Percentiles rank a stretch among this genome's conserved stretches.
Evolutionary conservation across 345 rosid species (phyloP).

Genomic region (Aegle marmelos): DNA sequence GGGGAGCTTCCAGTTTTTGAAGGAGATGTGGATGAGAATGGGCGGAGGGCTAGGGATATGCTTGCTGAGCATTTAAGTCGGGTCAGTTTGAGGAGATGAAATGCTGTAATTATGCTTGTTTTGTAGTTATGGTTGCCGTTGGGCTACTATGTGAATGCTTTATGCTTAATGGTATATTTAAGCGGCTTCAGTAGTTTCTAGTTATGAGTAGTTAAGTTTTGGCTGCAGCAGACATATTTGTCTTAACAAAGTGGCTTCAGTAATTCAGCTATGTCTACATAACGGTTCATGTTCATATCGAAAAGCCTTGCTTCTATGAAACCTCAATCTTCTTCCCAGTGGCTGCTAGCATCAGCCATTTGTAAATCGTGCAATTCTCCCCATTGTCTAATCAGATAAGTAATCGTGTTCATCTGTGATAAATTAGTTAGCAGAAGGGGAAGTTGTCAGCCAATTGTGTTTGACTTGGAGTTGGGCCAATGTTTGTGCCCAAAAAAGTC

Average conservation of each 20-base stretch:
- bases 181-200: not conserved
- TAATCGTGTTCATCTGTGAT: not conserved
- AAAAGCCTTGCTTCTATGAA: not conserved
- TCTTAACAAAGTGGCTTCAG: too few relatives aligned
- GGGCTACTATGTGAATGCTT: not conserved
- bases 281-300: too few relatives aligned
- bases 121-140: not conserved
- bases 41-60: constrained; percentile 49
- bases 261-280: not conserved
- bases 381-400: not conserved
- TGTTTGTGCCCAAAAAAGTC: not conserved
- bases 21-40: constrained; percentile 43
- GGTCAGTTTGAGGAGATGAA: constrained; percentile 40
- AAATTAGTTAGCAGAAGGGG: not conserved
- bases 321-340: not conserved
- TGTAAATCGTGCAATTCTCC: not conserved
- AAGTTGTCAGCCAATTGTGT: not conserved
- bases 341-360: not conserved
- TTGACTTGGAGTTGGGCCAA: not conserved
- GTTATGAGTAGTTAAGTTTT: not conserved
- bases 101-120: constrained; percentile 2
- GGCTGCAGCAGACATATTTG: not conserved
- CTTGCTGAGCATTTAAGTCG: constrained; percentile 54
- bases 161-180: not conserved
- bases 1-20: constrained; percentile 32